Conservation (phyloP, 1,139 yeast genomes). For the Williopsis jadinii region DNA sequence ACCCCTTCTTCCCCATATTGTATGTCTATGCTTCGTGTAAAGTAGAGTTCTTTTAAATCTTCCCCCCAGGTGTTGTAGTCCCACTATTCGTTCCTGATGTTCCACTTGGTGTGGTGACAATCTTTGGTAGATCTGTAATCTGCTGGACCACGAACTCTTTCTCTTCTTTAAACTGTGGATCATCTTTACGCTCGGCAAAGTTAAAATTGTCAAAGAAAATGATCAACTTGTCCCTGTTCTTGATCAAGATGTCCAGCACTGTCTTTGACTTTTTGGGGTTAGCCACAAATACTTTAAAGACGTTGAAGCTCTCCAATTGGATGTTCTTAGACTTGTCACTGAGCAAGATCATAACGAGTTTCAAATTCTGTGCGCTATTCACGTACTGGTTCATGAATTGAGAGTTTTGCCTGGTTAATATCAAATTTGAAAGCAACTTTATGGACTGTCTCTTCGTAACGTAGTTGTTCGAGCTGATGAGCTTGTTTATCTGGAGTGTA, state of each 20-base stretch:
- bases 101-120: constrained; percentile 23
- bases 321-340: constrained; percentile 87
- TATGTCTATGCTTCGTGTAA: too few relatives aligned
- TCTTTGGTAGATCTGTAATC: constrained; percentile 60
- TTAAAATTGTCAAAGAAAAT: constrained; percentile 64
- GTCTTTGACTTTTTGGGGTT: constrained; percentile 85
- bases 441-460: constrained; percentile 91
- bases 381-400: constrained; percentile 70
- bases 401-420: constrained; percentile 69
- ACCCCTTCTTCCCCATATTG: too few relatives aligned
- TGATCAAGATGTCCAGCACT: constrained; percentile 71
- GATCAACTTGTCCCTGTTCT: constrained; percentile 72
- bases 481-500: constrained; percentile 52
- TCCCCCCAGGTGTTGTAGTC: neutral
- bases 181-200: constrained; percentile 49
- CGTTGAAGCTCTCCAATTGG: constrained; percentile 86
- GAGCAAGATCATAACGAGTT: constrained; percentile 76
- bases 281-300: constrained; percentile 89
- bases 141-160: constrained; percentile 73
- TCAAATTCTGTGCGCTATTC: constrained; percentile 73
- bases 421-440: constrained; percentile 66
- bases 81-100: neutral
- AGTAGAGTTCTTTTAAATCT: neutral
- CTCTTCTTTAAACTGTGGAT: constrained; percentile 68
- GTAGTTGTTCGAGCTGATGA: constrained; percentile 73